A percentile compares a stretch with the other conserved stretches of the same genome.
These are phyloP conservation scores for Fistulinella prunicolor DNA, from an alignment of 768 basidiomycete species.

Conservation along the genomic window DNA sequence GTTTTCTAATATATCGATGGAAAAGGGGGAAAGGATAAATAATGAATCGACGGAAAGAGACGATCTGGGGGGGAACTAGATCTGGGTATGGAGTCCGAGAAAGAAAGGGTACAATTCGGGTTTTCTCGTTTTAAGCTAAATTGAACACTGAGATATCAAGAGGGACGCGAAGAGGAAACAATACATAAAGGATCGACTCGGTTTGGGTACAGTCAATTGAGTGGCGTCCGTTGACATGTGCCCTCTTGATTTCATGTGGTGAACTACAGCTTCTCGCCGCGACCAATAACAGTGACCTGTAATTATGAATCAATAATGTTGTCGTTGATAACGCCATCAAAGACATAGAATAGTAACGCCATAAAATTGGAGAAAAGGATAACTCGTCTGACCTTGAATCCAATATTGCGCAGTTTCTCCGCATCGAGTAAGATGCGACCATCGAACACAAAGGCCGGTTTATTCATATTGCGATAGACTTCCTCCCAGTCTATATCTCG, in stretches of 20 bases:
- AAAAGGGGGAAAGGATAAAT: too few relatives aligned
- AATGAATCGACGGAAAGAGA: too few relatives aligned
- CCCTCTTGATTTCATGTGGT: neutral
- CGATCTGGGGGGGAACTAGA: too few relatives aligned
- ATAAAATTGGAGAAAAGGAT: neutral
- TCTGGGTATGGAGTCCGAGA: neutral
- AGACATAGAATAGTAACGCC: neutral
- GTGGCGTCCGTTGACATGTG: conserved; percentile 9
- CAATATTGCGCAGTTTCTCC: conserved; percentile 75
- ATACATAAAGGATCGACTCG: neutral
- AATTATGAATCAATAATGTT: conserved; percentile 1
- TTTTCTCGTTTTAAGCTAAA: conserved; percentile 14
- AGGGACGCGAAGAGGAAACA: neutral
- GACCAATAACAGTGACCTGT: conserved; percentile 60
- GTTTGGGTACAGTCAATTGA: conserved; percentile 4
- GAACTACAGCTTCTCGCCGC: conserved; percentile 42
- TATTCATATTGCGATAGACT: conserved; percentile 87
- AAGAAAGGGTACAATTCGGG: too few relatives aligned
- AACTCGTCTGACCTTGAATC: conserved; percentile 66
- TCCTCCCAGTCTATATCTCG: conserved; percentile 84
- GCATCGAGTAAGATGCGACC: conserved; percentile 86
- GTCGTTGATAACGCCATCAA: conserved; percentile 8
- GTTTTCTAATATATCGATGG: too few relatives aligned
- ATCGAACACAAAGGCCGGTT: conserved; percentile 98
- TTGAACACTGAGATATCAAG: conserved; percentile 1